These are phyloP conservation scores for Cystobasidium sp. DNA, from an alignment of 1,284 basidiomycete species.

Conservation along the genomic window DNA sequence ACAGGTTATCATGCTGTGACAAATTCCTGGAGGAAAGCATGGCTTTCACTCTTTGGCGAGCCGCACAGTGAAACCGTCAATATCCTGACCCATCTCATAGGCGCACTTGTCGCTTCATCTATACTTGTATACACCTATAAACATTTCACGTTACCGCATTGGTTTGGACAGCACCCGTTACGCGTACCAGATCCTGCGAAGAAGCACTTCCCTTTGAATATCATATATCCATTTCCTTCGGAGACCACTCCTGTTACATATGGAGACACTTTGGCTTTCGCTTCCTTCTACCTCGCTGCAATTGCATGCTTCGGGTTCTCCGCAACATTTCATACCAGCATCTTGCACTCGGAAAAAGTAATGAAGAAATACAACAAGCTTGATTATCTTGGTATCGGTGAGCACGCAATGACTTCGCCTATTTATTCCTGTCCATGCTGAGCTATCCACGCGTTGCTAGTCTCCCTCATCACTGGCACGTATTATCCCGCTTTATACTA, in stretches of 20 bases:
- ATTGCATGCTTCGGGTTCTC: slow-evolving; percentile 49
- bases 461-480: slow-evolving; percentile 48
- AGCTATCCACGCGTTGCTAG: neutral
- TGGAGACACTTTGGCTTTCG: slow-evolving; percentile 44
- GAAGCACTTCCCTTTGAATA: slow-evolving; percentile 3
- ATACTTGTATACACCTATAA: slow-evolving; percentile 35
- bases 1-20: slow-evolving; percentile 30
- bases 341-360: slow-evolving; percentile 48
- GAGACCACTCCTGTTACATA: slow-evolving; percentile 17
- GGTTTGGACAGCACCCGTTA: slow-evolving; percentile 22
- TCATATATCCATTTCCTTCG: slow-evolving; percentile 30
- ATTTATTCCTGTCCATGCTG: slow-evolving; percentile 10
- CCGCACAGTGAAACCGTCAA: slow-evolving; percentile 51
- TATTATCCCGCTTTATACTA: slow-evolving; percentile 49
- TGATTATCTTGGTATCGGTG: slow-evolving; percentile 51
- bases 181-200: neutral
- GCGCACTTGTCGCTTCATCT: slow-evolving; percentile 25
- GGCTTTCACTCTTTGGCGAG: slow-evolving; percentile 20
- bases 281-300: slow-evolving; percentile 48
- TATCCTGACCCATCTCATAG: slow-evolving; percentile 46
- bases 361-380: slow-evolving; percentile 48
- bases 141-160: slow-evolving; percentile 23
- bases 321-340: slow-evolving; percentile 48
- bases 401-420: too few species aligned
- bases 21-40: slow-evolving; percentile 19